Conservation (phyloP, 768 basidiomycete genomes). For the Amanita subjunquillea region DNA sequence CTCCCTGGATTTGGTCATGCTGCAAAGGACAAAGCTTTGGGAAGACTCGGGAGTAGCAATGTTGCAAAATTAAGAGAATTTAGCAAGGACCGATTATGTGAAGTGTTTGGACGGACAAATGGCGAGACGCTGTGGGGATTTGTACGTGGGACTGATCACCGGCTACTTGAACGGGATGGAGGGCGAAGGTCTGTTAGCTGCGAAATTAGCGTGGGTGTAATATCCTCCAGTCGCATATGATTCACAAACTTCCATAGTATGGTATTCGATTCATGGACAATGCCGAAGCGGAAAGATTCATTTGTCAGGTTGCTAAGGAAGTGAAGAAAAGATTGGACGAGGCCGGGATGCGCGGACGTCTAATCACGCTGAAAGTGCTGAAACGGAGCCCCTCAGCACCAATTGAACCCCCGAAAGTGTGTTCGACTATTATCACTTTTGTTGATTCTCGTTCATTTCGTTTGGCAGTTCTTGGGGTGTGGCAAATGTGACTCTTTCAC, state of each 20-base stretch:
- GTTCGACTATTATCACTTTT: conserved; percentile 5
- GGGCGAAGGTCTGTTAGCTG: conserved; percentile 87
- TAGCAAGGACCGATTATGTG: conserved; percentile 55
- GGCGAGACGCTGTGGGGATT: conserved; percentile 84
- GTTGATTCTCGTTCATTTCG: neutral
- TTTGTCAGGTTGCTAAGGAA: conserved; percentile 69
- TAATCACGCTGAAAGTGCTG: conserved; percentile 83
- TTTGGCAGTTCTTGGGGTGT: conserved; percentile 77
- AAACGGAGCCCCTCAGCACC: conserved; percentile 80
- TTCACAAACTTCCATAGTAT: conserved; percentile 42
- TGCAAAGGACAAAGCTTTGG: conserved; percentile 65
- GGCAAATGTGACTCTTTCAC: conserved; percentile 77
- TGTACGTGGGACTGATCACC: conserved; percentile 75
- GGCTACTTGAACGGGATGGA: conserved; percentile 73
- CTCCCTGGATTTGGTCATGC: conserved; percentile 83
- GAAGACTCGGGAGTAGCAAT: conserved; percentile 63
- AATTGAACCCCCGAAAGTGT: conserved; percentile 82
- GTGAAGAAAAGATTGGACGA: conserved; percentile 63
- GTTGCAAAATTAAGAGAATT: conserved; percentile 60
- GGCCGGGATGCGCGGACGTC: conserved; percentile 59
- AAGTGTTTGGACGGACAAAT: conserved; percentile 65
- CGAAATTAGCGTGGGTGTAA: conserved; percentile 77
- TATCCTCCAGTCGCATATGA: neutral
- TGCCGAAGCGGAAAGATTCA: conserved; percentile 72
- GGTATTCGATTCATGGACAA: conserved; percentile 87